phyloP scores from a whole-genome alignment of 208 protist genomes.

The Naegleria lovaniensis region DNA sequence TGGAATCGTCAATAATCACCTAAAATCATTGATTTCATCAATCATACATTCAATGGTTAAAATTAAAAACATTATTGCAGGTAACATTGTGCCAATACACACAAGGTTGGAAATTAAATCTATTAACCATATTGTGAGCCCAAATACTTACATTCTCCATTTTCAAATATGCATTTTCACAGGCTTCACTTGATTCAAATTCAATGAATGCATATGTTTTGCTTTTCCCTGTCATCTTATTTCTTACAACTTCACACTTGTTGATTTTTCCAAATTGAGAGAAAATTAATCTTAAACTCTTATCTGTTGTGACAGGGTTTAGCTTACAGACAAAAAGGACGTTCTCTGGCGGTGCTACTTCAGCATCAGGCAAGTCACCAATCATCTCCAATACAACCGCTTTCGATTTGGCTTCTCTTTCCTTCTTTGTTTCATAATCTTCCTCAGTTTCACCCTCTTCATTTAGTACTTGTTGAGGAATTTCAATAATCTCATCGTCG shows the following conservation, averaged over 20 bases:
- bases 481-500: not conserved
- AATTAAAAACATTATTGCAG: too few species aligned
- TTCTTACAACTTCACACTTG: conserved; percentile 65
- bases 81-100: too few species aligned
- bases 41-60: too few species aligned
- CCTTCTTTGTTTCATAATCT: conserved; percentile 43
- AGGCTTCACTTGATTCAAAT: conserved; percentile 80
- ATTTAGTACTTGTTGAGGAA: conserved; percentile 30
- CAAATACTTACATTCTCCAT: conserved; percentile 56
- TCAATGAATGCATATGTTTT: conserved; percentile 97
- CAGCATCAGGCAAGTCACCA: conserved; percentile 85
- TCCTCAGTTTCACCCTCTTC: conserved; percentile 43
- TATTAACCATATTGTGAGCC: too few species aligned
- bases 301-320: conserved; percentile 86
- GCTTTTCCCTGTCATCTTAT: conserved; percentile 62
- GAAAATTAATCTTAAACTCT: conserved; percentile 92
- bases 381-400: conserved; percentile 88
- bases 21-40: conserved; percentile 96
- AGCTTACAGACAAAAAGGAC: conserved; percentile 98
- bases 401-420: conserved; percentile 51
- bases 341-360: conserved; percentile 90
- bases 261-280: conserved; percentile 83
- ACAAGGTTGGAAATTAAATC: too few species aligned
- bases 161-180: conserved; percentile 49
- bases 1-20: conserved; percentile 92